Evolutionary conservation across 2,329 filamentous ascomycete species (phyloP).

Genomic region (Emmonsiellopsis sp.): DNA sequence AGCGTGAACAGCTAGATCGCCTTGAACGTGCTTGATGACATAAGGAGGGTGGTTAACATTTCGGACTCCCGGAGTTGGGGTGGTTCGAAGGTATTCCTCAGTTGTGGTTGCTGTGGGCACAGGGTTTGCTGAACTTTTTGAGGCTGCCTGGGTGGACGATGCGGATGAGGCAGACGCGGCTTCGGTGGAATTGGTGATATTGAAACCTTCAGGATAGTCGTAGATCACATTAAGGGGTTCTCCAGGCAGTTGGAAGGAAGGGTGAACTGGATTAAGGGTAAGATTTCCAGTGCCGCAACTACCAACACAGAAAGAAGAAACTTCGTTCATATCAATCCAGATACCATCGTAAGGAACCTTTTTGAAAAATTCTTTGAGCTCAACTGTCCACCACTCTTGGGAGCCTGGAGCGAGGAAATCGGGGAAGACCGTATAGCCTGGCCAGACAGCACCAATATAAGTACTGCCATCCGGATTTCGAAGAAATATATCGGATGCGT

Average conservation of each 20-base stretch:
- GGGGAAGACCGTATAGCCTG: conserved; percentile 52
- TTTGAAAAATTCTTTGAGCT: conserved; percentile 44
- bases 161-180: conserved; percentile 51
- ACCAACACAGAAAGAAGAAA: conserved; percentile 59
- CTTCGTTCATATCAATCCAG: conserved; percentile 57
- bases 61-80: conserved; percentile 53
- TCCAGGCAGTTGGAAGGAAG: conserved; percentile 56
- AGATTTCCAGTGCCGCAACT: conserved; percentile 60
- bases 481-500: conserved; percentile 41
- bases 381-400: conserved; percentile 51
- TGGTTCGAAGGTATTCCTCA: conserved; percentile 46
- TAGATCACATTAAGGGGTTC: conserved; percentile 53
- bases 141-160: conserved; percentile 43
- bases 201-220: conserved; percentile 61
- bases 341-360: conserved; percentile 46
- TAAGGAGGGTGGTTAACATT: conserved; percentile 69
- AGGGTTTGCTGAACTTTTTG: conserved; percentile 24
- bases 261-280: conserved; percentile 59
- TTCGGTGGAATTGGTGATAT: conserved; percentile 59
- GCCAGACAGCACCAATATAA: conserved; percentile 50
- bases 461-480: conserved; percentile 46
- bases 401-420: conserved; percentile 54
- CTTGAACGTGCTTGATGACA: conserved; percentile 60
- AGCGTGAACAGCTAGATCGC: conserved; percentile 61
- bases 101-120: conserved; percentile 21